phyloP scores from a whole-genome alignment of 257 asterid species.

The Cynanchum wilfordii region DNA sequence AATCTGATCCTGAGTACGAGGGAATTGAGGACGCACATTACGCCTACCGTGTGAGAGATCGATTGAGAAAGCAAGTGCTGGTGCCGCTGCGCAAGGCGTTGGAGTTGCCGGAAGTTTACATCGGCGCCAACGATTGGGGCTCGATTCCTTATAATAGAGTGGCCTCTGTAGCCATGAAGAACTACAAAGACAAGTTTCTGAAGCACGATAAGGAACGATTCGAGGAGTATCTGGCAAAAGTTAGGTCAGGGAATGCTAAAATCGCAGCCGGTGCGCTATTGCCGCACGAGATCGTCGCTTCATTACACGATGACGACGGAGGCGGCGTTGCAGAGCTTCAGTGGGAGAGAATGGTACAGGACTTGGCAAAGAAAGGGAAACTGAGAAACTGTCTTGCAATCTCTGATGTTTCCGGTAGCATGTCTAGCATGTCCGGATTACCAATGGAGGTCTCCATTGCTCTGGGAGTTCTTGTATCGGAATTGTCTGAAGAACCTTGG shows the following conservation, averaged over 20 bases:
- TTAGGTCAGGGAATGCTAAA: conserved; percentile 10
- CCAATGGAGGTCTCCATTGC: conserved; percentile 21
- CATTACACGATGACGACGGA: neutral
- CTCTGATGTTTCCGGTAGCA: conserved; percentile 15
- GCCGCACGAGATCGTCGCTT: conserved; percentile 11
- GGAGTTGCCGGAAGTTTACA: conserved; percentile 19
- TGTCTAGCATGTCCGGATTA: conserved; percentile 4
- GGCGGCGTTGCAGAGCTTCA: conserved; percentile 12
- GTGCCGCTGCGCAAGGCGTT: conserved; percentile 17
- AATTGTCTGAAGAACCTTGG: conserved; percentile 13
- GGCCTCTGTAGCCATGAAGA: conserved; percentile 21
- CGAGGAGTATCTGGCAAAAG: conserved; percentile 13
- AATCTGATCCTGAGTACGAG: conserved; percentile 2
- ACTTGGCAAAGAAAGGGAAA: conserved; percentile 7
- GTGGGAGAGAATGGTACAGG: conserved; percentile 18
- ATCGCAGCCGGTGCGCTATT: conserved; percentile 15
- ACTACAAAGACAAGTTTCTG: conserved; percentile 8
- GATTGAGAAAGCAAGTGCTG: conserved; percentile 15
- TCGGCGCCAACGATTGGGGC: conserved; percentile 12
- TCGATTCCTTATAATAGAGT: conserved; percentile 14
- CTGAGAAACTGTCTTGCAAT: conserved; percentile 14
- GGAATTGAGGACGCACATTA: conserved; percentile 8
- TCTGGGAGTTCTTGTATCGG: conserved; percentile 15
- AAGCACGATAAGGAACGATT: conserved; percentile 12
- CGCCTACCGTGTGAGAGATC: conserved; percentile 4